These are phyloP conservation scores for Acmispon strigosus DNA, from an alignment of 306 rosid species.

Conservation along the genomic window DNA sequence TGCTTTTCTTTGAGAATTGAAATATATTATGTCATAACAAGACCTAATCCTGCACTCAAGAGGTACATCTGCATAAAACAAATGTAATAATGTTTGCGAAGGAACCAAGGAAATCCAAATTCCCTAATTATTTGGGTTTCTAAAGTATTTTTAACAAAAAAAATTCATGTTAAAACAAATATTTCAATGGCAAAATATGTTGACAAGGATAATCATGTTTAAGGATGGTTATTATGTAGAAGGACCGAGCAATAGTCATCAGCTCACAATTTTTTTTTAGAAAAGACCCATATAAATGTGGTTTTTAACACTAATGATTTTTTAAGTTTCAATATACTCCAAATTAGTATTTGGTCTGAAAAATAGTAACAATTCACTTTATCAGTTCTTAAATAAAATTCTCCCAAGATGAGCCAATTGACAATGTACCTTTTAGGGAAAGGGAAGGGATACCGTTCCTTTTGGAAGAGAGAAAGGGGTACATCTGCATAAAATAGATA, in stretches of 20 bases:
- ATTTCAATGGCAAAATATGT: background rate
- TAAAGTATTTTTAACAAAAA: no score
- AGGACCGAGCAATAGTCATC: background rate
- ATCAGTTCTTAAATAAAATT: background rate
- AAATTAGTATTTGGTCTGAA: background rate
- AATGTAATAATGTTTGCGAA: no score
- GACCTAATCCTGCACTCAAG: no score
- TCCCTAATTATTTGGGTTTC: no score
- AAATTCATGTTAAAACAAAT: background rate
- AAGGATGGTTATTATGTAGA: background rate
- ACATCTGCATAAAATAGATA: background rate
- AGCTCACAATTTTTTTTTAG: background rate
- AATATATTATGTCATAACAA: no score
- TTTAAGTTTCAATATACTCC: background rate
- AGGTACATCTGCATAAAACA: no score
- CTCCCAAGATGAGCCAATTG: background rate
- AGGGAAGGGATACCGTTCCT: conserved; percentile 5
- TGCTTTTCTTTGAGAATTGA: no score
- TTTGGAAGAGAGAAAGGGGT: conserved; percentile 1
- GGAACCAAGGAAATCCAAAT: no score
- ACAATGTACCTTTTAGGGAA: conserved; percentile 12
- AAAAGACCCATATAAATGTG: background rate
- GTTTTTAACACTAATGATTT: background rate
- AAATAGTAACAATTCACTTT: background rate
- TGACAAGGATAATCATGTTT: background rate